Evolutionary conservation across 352 stramenopile species (phyloP).

Genomic region (Ophiocytium majus): DNA sequence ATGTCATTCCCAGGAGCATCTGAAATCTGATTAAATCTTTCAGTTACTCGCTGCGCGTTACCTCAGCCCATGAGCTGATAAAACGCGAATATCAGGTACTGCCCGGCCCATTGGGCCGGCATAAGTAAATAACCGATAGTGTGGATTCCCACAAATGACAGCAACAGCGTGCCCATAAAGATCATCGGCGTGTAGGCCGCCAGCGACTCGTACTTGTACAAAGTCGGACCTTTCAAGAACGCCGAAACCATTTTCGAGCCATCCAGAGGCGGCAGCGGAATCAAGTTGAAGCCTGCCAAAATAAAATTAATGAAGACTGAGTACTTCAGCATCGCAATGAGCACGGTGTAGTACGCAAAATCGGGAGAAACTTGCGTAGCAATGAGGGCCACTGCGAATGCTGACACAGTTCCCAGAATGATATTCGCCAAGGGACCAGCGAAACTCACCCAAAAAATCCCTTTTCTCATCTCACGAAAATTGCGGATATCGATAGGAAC

Average conservation of each 20-base stretch:
- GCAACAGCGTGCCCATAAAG: not conserved
- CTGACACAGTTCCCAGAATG: not conserved
- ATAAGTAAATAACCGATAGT: not conserved
- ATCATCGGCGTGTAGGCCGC: slow-evolving; percentile 1
- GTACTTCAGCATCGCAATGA: not conserved
- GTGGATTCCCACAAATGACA: not conserved
- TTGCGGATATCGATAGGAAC: not conserved
- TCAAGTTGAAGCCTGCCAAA: not conserved
- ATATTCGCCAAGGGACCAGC: slow-evolving; percentile 9
- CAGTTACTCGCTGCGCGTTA: too few relatives aligned
- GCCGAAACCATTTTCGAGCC: slow-evolving; percentile 5
- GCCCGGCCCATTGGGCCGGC: not conserved
- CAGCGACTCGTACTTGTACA: not conserved
- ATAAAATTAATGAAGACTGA: slow-evolving; percentile 9
- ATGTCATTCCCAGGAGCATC: not conserved
- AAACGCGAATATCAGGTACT: not conserved
- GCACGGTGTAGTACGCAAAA: not conserved
- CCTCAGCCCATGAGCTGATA: not conserved
- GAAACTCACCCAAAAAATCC: slow-evolving; percentile 15
- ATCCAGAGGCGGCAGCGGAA: not conserved
- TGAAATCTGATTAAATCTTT: slow-evolving; percentile 6
- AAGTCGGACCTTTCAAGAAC: not conserved
- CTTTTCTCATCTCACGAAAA: not conserved
- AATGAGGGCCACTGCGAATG: slow-evolving; percentile 1
- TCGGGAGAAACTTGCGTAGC: not conserved